phyloP scores from a whole-genome alignment of 768 basidiomycete genomes.

The Mrakia frigida region DNA sequence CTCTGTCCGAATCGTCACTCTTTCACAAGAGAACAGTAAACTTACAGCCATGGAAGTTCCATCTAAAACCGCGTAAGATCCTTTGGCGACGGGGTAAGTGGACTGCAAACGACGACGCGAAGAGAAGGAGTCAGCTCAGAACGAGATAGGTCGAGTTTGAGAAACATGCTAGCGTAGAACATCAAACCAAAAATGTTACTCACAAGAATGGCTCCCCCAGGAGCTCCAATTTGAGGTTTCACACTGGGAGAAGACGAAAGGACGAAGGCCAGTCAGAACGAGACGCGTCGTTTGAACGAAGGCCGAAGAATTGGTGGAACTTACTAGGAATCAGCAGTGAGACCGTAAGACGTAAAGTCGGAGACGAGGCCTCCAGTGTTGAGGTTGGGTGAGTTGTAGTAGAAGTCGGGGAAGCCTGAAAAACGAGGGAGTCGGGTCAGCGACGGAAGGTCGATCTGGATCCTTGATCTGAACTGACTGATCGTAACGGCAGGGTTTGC shows the following conservation, averaged over 20 bases:
- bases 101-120: slow-evolving; percentile 35
- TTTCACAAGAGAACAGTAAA: not conserved
- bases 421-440: not conserved
- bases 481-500: slow-evolving; percentile 17
- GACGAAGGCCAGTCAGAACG: not conserved
- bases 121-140: not conserved
- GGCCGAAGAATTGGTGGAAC: not conserved
- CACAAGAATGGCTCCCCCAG: slow-evolving; percentile 44
- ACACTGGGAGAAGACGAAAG: not conserved
- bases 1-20: no score
- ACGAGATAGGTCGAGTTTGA: no score
- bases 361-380: slow-evolving; percentile 55
- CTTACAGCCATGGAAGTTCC: slow-evolving; percentile 33
- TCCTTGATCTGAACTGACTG: not conserved
- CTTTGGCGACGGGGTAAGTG: slow-evolving; percentile 47
- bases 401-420: slow-evolving; percentile 14
- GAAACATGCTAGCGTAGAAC: not conserved
- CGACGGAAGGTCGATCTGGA: not conserved
- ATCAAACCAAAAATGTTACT: not conserved
- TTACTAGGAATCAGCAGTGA: slow-evolving; percentile 40
- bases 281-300: not conserved
- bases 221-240: slow-evolving; percentile 17
- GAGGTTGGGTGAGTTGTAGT: slow-evolving; percentile 48
- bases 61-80: slow-evolving; percentile 27
- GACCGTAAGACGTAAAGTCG: slow-evolving; percentile 40